Evolutionary conservation across 495 filamentous ascomycete genomes (phyloP), one percentile per base, ranked within the genome.

Genomic region (Lasiosphaeria miniovina): DNA sequence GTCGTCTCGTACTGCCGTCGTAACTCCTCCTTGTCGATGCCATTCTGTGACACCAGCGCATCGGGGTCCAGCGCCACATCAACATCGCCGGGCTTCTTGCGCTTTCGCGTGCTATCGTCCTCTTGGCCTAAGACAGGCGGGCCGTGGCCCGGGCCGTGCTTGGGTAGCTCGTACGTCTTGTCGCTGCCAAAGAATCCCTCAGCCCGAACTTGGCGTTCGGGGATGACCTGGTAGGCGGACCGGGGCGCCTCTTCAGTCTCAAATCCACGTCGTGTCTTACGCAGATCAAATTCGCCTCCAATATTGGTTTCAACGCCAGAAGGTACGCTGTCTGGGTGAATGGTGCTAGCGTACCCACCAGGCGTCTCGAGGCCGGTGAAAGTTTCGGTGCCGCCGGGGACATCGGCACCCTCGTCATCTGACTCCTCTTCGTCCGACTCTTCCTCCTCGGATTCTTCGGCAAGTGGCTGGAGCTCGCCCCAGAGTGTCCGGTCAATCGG

Each of bases 181-280:
- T 98, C 94, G 59, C 91, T 90, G 43, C 94, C 94, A 68, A 98
- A 98, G 80, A 98, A 98, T 46, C 94, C 94, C 61, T 93, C 88
- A 14, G 90, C 84, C 52, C 86, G 84, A 17, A 90, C 84, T 68
- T 89, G 84, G 60, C 88, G 88, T 77, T 98, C 94, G 3, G 92
- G 91, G 12, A 98, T 81, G 52, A 98, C 89, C 52, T 91, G 92
- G 71, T 94, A 95, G 9, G 94, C 90, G 45, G 83, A 85, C 38
- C 88, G 84, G 6, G 88, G 89, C n/a, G 41, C 53, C 63, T 96
- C 93, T 69, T 97, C 93, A 5, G 91, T 96, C 65, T 96, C 91
- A 34, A 84, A 93, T 32, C 93, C 93, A 43, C 90, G 81, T 45
- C 88, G 85, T 60, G 89, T 84, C 71, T 97, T 98, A 35, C 94